Evolutionary conservation across 805 yeast genomes (phyloP), one percentile per base, ranked within the genome.

Genomic region (Sugiyamaella lignohabitans): DNA sequence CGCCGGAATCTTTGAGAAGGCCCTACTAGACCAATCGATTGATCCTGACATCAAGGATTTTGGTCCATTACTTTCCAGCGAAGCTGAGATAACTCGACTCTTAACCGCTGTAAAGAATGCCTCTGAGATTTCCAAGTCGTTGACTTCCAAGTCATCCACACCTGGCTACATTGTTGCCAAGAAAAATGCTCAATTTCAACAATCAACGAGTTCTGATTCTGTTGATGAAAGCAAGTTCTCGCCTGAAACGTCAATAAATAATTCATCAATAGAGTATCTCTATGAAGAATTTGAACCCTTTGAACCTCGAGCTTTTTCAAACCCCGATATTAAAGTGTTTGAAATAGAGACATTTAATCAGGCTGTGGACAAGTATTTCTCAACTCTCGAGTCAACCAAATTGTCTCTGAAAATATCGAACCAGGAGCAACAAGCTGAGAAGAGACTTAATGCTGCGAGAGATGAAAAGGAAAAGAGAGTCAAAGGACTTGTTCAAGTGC

Each of bases 361-460:
- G 48, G 82, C 97, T 0, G 72, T 91, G 18, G 98, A 91, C 63
- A 71, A 69, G 36, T 91, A 85, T 59, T 91, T 85, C 61, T 87
- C 96, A 0, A 80, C 91, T 0, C 70, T 89, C 14, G 95, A 91
- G 59, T 80, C 94, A 3, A 79, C 87, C 3, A 87, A 86, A 58
- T 78, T 80, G 57, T 81, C 88, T 0, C 65, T 85, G 47, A 76
- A 80, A 48, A 76, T 84, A 29, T 94, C 87, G 51, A 82, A 79
- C 51, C 89, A 84, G 53, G 85, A 86, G 56, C 72, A 72, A n/a
- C 74, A 76, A 46, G 96, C 96, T 1, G 74, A 76, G 49, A 84
- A 79, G 55, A 76, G 91, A 53, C 66, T 91, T 18, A 80, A 82
- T 30, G 76, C 77, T 46, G 96, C 96, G 1, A 76, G 80, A 46